Base-by-base conservation (phyloP, 2,329 filamentous ascomycete genomes). In the Amauroascus niger region DNA sequence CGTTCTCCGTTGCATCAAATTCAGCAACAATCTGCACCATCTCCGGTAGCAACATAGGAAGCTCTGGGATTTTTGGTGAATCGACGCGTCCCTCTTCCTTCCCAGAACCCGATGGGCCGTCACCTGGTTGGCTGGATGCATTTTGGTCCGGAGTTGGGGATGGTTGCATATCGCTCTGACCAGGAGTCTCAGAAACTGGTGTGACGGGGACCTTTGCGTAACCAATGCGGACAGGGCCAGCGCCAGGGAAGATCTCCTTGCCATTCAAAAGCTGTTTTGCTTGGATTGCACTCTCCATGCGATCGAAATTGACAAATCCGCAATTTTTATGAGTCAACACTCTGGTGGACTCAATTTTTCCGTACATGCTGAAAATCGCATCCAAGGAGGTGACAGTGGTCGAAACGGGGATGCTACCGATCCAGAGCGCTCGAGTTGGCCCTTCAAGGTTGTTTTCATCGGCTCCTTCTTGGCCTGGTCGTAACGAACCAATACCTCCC, bases 291-390 rank as follows among this genome's bases (percentile, higher is more conserved):
- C 88, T 95, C 60, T 97, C 90, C 28, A 93, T 74, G 55, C 82
- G 84, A 70, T 97, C 89, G 64, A 95, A 98, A 70, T 98, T 98
- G 66, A 98, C 91, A 63, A 98, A 98, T 2, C 91, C 93, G 67
- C 93, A 98, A 71, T 95, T 97, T 78, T 98, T 98, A 76, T 98
- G 89, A 0, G 93, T 97, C 57, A 98, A 77, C 3, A 98, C 93
- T 59, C 93, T 81, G 26, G 88, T 91, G 2, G 91, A 96, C 60
- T 93, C 79, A 58, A 98, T 95, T 2, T 86, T 80, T 8, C 93
- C 93, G 61, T 93, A 95, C n/a, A 84, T 80, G 68, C 88, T 87
- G 74, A 98, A 98, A 73, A 97, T 95, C 60, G 94, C 89, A 54
- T 88, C 88, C 57, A 98, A 74, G 0, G 93, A 97, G 1, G 91